These are phyloP conservation scores for Penicillium desertorum DNA, from an alignment of 495 filamentous ascomycete genomes.

Conservation along the genomic window DNA sequence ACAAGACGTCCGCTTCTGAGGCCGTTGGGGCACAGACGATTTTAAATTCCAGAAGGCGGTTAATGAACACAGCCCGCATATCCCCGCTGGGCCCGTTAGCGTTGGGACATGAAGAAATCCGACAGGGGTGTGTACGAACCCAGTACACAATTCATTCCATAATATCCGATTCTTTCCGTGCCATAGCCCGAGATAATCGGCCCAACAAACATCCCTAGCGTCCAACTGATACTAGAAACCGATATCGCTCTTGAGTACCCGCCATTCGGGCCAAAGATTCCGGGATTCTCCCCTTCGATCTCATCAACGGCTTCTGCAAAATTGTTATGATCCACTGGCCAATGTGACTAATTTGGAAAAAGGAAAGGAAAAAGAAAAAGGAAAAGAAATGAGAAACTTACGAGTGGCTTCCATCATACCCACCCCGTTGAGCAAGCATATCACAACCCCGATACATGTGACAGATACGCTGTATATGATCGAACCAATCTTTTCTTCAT, in stretches of 20 bases:
- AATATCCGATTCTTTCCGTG: conserved; percentile 32
- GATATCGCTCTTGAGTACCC: conserved; percentile 34
- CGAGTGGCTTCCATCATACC: conserved; percentile 29
- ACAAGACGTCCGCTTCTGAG: neutral
- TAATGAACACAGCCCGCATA: conserved; percentile 11
- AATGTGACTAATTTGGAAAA: neutral
- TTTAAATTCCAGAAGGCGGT: conserved; percentile 13
- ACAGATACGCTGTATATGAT: conserved; percentile 19
- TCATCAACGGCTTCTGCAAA: conserved; percentile 26
- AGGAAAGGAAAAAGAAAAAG: neutral
- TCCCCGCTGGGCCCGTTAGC: conserved; percentile 10
- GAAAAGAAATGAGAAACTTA: conserved; percentile 19
- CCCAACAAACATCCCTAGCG: conserved; percentile 31
- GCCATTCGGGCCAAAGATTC: conserved; percentile 27
- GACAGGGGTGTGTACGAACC: conserved; percentile 15
- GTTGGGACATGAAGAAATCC: neutral
- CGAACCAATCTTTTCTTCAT: conserved; percentile 5
- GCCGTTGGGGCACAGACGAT: conserved; percentile 13
- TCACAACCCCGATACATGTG: conserved; percentile 13
- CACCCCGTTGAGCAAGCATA: conserved; percentile 22
- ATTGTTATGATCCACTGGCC: neutral
- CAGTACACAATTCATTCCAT: conserved; percentile 26
- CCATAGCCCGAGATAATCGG: conserved; percentile 34
- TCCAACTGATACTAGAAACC: conserved; percentile 32
- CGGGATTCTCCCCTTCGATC: conserved; percentile 15